A percentile compares a stretch with the other conserved stretches of the same genome.
These are phyloP conservation scores for Echinochloa phyllopogon DNA, from an alignment of 176 grass and related monocot genomes.

Conservation along the genomic window DNA sequence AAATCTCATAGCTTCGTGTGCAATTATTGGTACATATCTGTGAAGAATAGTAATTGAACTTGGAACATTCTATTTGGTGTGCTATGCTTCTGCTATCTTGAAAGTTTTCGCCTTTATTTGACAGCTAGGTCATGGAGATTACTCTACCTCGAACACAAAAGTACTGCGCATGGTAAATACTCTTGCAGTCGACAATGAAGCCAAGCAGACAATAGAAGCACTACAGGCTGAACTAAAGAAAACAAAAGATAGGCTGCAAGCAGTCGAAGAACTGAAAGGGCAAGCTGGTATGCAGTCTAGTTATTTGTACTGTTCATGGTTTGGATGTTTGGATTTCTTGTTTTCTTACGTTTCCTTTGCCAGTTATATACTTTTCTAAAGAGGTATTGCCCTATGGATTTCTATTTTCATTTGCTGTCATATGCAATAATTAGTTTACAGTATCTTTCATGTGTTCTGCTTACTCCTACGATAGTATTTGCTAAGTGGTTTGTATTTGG, in stretches of 20 bases:
- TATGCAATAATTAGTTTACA: conserved; percentile 18
- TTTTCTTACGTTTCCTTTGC: background rate
- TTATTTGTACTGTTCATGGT: conserved; percentile 23
- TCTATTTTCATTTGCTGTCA: background rate
- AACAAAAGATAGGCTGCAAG: conserved; percentile 85
- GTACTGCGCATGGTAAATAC: conserved; percentile 97
- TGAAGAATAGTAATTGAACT: conserved; percentile 9
- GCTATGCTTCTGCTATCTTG: conserved; percentile 20
- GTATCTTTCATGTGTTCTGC: conserved; percentile 17
- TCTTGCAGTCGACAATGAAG: conserved; percentile 87
- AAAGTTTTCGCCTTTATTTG: conserved; percentile 47
- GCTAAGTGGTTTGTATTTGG: background rate
- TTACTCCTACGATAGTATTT: conserved; percentile 15
- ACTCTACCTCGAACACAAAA: conserved; percentile 88
- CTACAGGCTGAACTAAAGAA: conserved; percentile 89
- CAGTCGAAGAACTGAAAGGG: conserved; percentile 95
- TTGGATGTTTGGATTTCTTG: conserved; percentile 22
- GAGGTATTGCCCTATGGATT: background rate
- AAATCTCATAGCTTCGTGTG: background rate
- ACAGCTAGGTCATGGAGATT: conserved; percentile 97
- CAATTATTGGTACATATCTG: background rate
- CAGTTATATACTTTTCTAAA: background rate
- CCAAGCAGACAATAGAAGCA: conserved; percentile 97
- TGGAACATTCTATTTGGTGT: conserved; percentile 15
- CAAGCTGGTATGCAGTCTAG: conserved; percentile 70